Evolutionary conservation across 1,139 yeast species (phyloP).

Genomic region (Arxiozyma bovina): DNA sequence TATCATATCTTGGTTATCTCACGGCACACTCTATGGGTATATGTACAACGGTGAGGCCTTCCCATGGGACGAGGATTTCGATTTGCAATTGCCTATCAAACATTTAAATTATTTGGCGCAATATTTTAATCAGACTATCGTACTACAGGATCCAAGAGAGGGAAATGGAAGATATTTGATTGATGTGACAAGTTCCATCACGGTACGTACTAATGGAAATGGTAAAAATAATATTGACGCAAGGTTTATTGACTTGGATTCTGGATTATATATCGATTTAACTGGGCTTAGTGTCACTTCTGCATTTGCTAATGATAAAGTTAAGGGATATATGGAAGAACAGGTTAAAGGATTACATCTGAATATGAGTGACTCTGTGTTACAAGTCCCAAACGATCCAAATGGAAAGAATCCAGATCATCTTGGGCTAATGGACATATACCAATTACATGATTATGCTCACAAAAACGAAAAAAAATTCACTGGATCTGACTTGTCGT

Average conservation of each 20-base stretch:
- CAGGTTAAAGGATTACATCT: not conserved
- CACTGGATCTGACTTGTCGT: not conserved
- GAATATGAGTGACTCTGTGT: not conserved
- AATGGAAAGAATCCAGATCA: constrained; percentile 4
- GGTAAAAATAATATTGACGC: constrained; percentile 70
- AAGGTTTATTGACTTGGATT: constrained; percentile 64
- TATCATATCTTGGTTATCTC: constrained; percentile 53
- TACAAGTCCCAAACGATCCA: not conserved
- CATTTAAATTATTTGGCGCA: constrained; percentile 45
- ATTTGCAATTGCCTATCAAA: constrained; percentile 57
- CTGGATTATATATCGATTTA: constrained; percentile 68
- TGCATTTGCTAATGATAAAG: constrained; percentile 6
- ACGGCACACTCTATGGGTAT: constrained; percentile 64
- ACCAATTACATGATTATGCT: constrained; percentile 9
- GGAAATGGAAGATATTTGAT: constrained; percentile 53
- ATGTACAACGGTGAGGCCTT: constrained; percentile 56
- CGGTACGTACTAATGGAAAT: constrained; percentile 35
- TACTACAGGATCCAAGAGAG: constrained; percentile 54
- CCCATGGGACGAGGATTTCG: constrained; percentile 70
- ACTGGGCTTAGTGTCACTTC: constrained; percentile 41
- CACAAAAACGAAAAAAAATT: constrained; percentile 10
- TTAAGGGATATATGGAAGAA: constrained; percentile 1
- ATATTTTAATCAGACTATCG: constrained; percentile 44
- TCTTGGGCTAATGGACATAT: constrained; percentile 11
- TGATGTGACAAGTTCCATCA: constrained; percentile 44